phyloP scores from a whole-genome alignment of 2,329 filamentous ascomycete species.

The Aureobasidium sp. region DNA sequence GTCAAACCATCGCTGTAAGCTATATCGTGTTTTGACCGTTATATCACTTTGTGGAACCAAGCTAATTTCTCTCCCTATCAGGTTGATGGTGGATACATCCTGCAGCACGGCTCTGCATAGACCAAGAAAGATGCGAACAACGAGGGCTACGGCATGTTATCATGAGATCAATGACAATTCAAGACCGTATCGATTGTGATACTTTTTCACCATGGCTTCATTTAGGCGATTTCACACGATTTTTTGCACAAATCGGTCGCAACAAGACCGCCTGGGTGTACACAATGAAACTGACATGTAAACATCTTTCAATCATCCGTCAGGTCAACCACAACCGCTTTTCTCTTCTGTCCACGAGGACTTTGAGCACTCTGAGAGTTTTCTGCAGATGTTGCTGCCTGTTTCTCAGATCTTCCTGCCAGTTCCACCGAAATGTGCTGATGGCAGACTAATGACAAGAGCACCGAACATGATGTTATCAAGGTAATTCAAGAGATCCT shows the following conservation, averaged over 20 bases:
- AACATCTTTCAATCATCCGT: too few species aligned
- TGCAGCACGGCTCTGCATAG: slow-evolving; percentile 22
- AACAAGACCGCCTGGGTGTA: too few species aligned
- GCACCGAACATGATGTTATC: slow-evolving; percentile 22
- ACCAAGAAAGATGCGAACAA: not conserved
- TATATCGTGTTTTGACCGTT: not conserved
- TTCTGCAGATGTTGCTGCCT: not conserved
- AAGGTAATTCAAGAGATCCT: not conserved
- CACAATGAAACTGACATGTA: too few species aligned
- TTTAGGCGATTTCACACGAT: too few species aligned
- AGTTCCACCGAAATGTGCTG: slow-evolving; percentile 19
- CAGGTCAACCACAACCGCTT: not conserved
- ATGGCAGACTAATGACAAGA: slow-evolving; percentile 21
- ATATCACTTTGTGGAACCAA: not conserved
- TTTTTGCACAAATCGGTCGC: not conserved
- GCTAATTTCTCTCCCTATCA: not conserved
- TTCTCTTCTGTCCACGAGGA: not conserved
- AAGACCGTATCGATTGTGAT: not conserved
- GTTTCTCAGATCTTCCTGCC: not conserved
- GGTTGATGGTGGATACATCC: slow-evolving; percentile 46
- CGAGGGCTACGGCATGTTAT: not conserved
- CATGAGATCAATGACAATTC: not conserved
- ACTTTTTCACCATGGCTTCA: too few species aligned
- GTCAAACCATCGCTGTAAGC: slow-evolving; percentile 40
- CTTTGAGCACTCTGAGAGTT: not conserved